A percentile compares a stretch with the other conserved stretches of the same genome.
Conservation (phyloP, 768 basidiomycete species). For the Gloeophyllum trabeum region DNA sequence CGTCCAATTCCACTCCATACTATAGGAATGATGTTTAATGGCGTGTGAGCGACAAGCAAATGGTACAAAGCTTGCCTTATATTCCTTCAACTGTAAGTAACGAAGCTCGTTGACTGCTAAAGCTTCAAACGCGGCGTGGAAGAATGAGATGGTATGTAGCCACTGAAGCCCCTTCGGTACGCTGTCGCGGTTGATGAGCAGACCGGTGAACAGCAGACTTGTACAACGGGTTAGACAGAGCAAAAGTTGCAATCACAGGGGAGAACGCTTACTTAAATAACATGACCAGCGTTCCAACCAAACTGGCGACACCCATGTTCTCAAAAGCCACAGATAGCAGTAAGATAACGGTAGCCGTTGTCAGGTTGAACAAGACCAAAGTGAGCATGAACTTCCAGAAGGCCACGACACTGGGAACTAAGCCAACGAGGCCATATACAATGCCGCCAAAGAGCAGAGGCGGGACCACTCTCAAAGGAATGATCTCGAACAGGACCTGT, state of each 20-base stretch:
- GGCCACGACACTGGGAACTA: slow-evolving; percentile 78
- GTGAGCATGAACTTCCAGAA: slow-evolving; percentile 99
- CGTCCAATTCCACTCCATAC: slow-evolving; percentile 95
- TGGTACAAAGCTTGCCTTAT: slow-evolving; percentile 45
- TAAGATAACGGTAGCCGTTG: slow-evolving; percentile 87
- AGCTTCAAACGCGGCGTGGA: slow-evolving; percentile 97
- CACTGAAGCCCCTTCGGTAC: slow-evolving; percentile 64
- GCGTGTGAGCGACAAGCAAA: slow-evolving; percentile 1
- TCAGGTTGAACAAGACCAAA: slow-evolving; percentile 92
- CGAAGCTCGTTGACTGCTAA: slow-evolving; percentile 96
- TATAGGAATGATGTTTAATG: too few relatives aligned
- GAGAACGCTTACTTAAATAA: slow-evolving; percentile 78
- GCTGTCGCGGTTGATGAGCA: slow-evolving; percentile 89
- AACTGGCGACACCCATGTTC: slow-evolving; percentile 79
- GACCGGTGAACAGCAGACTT: slow-evolving; percentile 90
- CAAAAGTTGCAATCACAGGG: slow-evolving; percentile 1
- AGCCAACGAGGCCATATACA: slow-evolving; percentile 88
- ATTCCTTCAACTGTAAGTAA: slow-evolving; percentile 86
- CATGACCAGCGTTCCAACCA: slow-evolving; percentile 95
- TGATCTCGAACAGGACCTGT: slow-evolving; percentile 90
- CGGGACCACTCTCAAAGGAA: slow-evolving; percentile 89
- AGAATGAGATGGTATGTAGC: slow-evolving; percentile 91
- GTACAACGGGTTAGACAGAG: neutral
- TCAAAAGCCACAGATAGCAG: slow-evolving; percentile 84
- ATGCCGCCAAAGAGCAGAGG: slow-evolving; percentile 94